phyloP scores from a whole-genome alignment of 768 basidiomycete genomes.

The Austroboletus festivus region DNA sequence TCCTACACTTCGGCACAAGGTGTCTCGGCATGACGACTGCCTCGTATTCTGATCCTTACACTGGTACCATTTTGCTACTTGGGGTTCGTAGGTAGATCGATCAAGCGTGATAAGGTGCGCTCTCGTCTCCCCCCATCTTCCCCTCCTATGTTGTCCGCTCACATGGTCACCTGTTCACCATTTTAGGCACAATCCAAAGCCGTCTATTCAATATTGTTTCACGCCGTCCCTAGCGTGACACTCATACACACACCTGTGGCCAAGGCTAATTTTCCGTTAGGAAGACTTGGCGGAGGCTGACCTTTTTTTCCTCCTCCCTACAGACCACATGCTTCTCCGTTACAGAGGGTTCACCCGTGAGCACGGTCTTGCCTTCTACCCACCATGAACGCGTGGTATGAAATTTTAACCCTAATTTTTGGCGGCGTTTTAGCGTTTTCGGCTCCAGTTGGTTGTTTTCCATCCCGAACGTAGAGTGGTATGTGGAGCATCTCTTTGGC shows the following conservation, averaged over 20 bases:
- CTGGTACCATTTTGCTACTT: background rate
- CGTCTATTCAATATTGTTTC: too few relatives aligned
- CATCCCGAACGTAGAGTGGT: slow-evolving; percentile 22
- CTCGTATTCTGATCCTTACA: background rate
- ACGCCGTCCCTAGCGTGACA: too few relatives aligned
- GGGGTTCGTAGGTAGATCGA: slow-evolving; percentile 14
- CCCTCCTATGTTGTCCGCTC: background rate
- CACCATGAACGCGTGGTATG: background rate
- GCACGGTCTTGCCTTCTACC: background rate
- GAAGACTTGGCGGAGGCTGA: background rate
- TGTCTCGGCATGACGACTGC: slow-evolving; percentile 17
- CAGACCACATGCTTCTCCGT: background rate
- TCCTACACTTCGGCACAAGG: slow-evolving; percentile 4
- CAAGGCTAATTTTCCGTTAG: background rate
- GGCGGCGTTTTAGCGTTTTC: slow-evolving; percentile 16
- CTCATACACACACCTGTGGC: background rate
- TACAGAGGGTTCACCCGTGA: background rate
- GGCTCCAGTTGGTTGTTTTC: slow-evolving; percentile 20
- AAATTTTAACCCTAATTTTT: slow-evolving; percentile 9
- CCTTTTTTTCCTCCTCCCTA: background rate
- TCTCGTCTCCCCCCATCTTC: background rate
- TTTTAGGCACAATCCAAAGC: background rate
- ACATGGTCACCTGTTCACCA: too few relatives aligned
- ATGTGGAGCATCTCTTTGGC: slow-evolving; percentile 1
- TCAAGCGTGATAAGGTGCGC: background rate